Evolutionary conservation across 306 rosid species (phyloP).

Genomic region (Geum urbanum): DNA sequence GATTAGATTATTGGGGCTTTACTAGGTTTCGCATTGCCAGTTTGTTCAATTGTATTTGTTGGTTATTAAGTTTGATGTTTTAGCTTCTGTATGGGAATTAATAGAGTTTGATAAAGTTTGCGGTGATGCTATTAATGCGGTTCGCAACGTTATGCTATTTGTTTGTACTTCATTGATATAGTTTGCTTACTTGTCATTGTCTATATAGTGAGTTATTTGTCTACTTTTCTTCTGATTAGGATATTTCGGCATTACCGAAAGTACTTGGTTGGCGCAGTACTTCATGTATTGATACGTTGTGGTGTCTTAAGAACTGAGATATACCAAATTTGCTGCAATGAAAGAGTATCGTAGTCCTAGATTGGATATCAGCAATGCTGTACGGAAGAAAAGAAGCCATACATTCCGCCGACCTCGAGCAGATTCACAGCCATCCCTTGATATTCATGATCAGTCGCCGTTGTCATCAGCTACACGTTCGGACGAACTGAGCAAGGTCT

Average conservation of each 20-base stretch:
- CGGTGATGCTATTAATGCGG: too few species aligned
- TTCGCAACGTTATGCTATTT: neutral
- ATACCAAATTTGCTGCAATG: slow-evolving; percentile 39
- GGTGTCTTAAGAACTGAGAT: slow-evolving; percentile 20
- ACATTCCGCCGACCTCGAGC: slow-evolving; percentile 76
- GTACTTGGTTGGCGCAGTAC: neutral
- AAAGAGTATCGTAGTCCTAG: slow-evolving; percentile 52
- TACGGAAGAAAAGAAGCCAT: slow-evolving; percentile 85
- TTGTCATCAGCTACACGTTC: slow-evolving; percentile 62
- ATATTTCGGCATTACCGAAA: slow-evolving; percentile 12
- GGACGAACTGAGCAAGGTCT: slow-evolving; percentile 64
- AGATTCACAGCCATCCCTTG: slow-evolving; percentile 59
- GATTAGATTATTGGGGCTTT: neutral
- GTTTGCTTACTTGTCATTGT: neutral
- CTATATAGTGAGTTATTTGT: slow-evolving; percentile 23
- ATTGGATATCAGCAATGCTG: slow-evolving; percentile 50
- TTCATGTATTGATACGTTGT: slow-evolving; percentile 15
- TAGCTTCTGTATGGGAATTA: neutral
- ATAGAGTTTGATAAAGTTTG: neutral
- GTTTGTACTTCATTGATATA: slow-evolving; percentile 8
- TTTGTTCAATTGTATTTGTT: neutral
- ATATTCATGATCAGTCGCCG: slow-evolving; percentile 49
- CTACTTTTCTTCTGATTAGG: slow-evolving; percentile 26
- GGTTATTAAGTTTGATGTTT: neutral
- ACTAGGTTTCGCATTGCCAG: neutral